A percentile compares a stretch with the other conserved stretches of the same genome.
phyloP scores from a whole-genome alignment of 2,329 filamentous ascomycete genomes.

The Neonectria faginata region DNA sequence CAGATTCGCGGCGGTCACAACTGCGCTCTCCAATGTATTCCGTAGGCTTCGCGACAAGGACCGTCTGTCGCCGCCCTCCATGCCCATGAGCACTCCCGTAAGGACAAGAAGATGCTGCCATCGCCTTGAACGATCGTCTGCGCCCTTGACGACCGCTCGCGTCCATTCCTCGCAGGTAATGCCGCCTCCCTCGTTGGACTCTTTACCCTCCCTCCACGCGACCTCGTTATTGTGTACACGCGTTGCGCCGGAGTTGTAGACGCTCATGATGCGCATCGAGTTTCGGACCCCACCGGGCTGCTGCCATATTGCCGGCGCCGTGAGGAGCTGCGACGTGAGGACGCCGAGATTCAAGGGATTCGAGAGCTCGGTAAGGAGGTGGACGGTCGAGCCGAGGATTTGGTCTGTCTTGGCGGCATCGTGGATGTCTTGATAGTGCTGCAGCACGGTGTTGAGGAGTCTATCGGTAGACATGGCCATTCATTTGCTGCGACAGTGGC shows the following conservation, averaged over 20 bases:
- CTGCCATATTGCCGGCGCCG: constrained; percentile 77
- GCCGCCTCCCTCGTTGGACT: constrained; percentile 55
- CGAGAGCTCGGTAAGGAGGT: constrained; percentile 75
- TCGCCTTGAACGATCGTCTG: constrained; percentile 69
- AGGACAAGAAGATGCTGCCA: constrained; percentile 90
- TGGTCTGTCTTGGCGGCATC: constrained; percentile 64
- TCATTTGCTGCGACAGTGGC: constrained; percentile 24
- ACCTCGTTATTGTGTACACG: constrained; percentile 64
- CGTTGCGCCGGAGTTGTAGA: constrained; percentile 76
- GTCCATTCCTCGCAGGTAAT: constrained; percentile 66
- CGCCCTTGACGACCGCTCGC: constrained; percentile 66
- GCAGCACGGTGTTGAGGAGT: constrained; percentile 74
- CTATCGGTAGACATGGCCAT: constrained; percentile 72
- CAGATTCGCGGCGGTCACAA: constrained; percentile 82
- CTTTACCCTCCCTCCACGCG: constrained; percentile 50
- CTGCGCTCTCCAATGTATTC: constrained; percentile 75
- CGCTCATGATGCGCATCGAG: constrained; percentile 74
- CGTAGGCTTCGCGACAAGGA: constrained; percentile 74
- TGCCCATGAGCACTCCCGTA: constrained; percentile 81
- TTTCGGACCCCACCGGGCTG: constrained; percentile 69
- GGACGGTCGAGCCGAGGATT: constrained; percentile 73
- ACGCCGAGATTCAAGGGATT: constrained; percentile 82
- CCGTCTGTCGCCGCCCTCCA: constrained; percentile 72
- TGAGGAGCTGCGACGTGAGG: constrained; percentile 77
- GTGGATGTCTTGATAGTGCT: constrained; percentile 67